Percentiles rank a stretch among this genome's conserved stretches.
These are phyloP conservation scores for Rhododendron molle DNA, from an alignment of 148 eudicot genomes.

Conservation along the genomic window DNA sequence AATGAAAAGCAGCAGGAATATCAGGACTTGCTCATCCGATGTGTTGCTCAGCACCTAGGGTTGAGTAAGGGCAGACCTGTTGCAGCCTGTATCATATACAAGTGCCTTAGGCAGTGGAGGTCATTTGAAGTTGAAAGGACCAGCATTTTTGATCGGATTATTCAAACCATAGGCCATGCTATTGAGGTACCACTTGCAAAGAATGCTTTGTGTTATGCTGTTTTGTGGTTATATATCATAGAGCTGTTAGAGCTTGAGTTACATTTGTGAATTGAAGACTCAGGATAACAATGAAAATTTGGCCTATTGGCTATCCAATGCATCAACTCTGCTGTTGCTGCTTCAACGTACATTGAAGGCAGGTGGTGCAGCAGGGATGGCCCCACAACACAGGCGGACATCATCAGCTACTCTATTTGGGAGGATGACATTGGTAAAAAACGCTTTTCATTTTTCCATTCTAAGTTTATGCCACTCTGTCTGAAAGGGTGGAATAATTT, in stretches of 20 bases:
- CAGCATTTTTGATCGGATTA: constrained; percentile 76
- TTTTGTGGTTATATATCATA: constrained; percentile 1
- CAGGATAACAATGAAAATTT: constrained; percentile 73
- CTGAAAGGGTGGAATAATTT: background rate
- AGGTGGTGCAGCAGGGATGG: constrained; percentile 60
- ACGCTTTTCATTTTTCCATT: background rate
- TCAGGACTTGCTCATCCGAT: constrained; percentile 85
- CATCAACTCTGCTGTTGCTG: constrained; percentile 68
- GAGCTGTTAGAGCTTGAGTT: constrained; percentile 9
- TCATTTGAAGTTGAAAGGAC: constrained; percentile 92
- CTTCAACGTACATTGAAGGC: constrained; percentile 79
- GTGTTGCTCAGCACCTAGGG: constrained; percentile 84
- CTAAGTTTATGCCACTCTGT: background rate
- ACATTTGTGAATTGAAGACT: constrained; percentile 40
- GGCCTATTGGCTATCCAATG: constrained; percentile 89
- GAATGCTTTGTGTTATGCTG: background rate
- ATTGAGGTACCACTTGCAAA: constrained; percentile 53
- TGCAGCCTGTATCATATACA: constrained; percentile 87
- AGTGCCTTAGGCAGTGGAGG: constrained; percentile 89
- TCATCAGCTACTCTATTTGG: constrained; percentile 67
- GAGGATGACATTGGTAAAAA: constrained; percentile 74
- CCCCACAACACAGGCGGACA: constrained; percentile 65
- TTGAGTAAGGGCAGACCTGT: constrained; percentile 74
- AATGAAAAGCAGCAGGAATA: constrained; percentile 89
- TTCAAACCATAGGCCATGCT: constrained; percentile 77